Percentiles rank a stretch among this genome's conserved stretches.
These are phyloP conservation scores for Plicaturopsis crispa DNA, from an alignment of 768 basidiomycete genomes.

Conservation along the genomic window DNA sequence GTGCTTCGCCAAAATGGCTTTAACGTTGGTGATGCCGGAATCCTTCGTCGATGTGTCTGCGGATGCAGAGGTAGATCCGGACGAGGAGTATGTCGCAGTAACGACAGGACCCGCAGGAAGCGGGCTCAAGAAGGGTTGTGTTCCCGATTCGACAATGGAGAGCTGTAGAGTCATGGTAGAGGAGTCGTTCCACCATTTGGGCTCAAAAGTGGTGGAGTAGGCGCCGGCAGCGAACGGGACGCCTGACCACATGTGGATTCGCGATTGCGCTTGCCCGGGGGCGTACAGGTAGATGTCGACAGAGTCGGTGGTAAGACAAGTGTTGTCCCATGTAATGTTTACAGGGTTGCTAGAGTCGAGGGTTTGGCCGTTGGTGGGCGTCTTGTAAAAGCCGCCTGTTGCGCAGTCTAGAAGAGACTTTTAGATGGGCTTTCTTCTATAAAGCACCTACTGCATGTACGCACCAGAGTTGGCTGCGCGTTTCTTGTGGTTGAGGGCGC, in stretches of 20 bases:
- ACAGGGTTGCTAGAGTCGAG: constrained; percentile 43
- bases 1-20: constrained; percentile 24
- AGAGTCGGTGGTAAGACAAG: constrained; percentile 40
- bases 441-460: constrained; percentile 1
- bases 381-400: constrained; percentile 54
- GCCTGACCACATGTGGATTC: constrained; percentile 50
- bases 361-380: constrained; percentile 39
- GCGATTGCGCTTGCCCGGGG: constrained; percentile 30
- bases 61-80: constrained; percentile 30
- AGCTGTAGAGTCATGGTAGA: constrained; percentile 44
- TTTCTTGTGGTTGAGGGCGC: constrained; percentile 14
- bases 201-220: constrained; percentile 42
- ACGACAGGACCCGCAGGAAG: constrained; percentile 66
- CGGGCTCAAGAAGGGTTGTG: constrained; percentile 41
- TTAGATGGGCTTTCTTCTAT: background rate
- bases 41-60: constrained; percentile 32
- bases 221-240: constrained; percentile 41
- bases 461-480: constrained; percentile 15
- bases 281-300: constrained; percentile 69
- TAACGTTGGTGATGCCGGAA: constrained; percentile 31
- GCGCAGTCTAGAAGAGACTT: constrained; percentile 31
- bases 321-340: constrained; percentile 56
- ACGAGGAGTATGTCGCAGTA: constrained; percentile 48
- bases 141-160: constrained; percentile 42
- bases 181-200: constrained; percentile 69